A percentile compares a stretch with the other conserved stretches of the same genome.
These are phyloP conservation scores for Lachancea nothofagi DNA, from an alignment of 805 yeast genomes.

Conservation along the genomic window DNA sequence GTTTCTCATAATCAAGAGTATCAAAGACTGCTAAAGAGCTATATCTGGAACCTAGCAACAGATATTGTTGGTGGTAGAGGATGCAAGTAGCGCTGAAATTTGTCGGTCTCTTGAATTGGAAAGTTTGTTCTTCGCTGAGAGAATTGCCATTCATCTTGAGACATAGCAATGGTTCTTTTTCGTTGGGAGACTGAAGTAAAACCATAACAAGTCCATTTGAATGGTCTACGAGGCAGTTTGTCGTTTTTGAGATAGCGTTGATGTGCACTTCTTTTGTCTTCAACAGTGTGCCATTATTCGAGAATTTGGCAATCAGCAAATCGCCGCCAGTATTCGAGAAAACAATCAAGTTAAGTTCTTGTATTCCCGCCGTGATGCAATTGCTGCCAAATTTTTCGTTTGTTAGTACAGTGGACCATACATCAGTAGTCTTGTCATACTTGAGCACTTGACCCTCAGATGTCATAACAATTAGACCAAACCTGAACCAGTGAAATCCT, in stretches of 20 bases:
- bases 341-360: constrained; percentile 31
- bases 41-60: constrained; percentile 67
- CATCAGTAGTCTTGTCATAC: constrained; percentile 10
- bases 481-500: constrained; percentile 46
- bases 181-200: constrained; percentile 64
- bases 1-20: constrained; percentile 25
- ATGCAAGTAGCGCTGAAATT: constrained; percentile 58
- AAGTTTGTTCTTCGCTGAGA: constrained; percentile 24
- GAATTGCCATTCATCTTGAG: constrained; percentile 32
- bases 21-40: constrained; percentile 59
- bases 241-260: constrained; percentile 40
- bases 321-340: constrained; percentile 40
- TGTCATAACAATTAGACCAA: constrained; percentile 49
- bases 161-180: constrained; percentile 47
- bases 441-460: constrained; percentile 51
- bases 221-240: constrained; percentile 41
- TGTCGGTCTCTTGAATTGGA: constrained; percentile 36
- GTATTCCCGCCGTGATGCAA: constrained; percentile 40
- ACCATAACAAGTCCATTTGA: constrained; percentile 32
- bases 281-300: constrained; percentile 31
- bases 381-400: constrained; percentile 34
- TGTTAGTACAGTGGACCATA: constrained; percentile 29
- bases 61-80: constrained; percentile 37
- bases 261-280: constrained; percentile 19
- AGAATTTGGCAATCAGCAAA: constrained; percentile 39